A percentile compares a stretch with the other conserved stretches of the same genome.
Conservation (phyloP, 116 monocot genomes). For the Thalassia testudinum region DNA sequence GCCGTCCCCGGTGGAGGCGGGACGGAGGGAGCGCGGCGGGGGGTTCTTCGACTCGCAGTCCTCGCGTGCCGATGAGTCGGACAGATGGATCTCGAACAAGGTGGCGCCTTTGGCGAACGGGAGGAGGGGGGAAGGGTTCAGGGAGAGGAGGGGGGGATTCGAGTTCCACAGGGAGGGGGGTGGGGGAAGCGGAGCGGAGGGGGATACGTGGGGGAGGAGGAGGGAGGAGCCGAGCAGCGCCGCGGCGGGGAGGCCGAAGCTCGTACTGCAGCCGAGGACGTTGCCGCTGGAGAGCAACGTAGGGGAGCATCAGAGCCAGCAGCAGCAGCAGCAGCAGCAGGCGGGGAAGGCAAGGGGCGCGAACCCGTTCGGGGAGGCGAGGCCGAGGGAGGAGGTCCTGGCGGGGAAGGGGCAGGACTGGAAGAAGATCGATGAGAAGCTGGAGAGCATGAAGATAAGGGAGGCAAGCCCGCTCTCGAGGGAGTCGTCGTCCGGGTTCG, state of each 20-base stretch:
- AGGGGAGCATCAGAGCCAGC: constrained; percentile 11
- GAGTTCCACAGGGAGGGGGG: constrained; percentile 25
- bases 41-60: constrained; percentile 24
- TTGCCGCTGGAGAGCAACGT: constrained; percentile 10
- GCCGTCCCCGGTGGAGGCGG: constrained; percentile 14
- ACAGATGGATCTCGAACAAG: constrained; percentile 53
- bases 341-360: constrained; percentile 20
- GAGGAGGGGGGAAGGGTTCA: constrained; percentile 22
- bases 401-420: constrained; percentile 88
- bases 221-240: constrained; percentile 9
- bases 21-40: constrained; percentile 15
- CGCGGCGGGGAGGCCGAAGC: constrained; percentile 39
- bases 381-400: constrained; percentile 85
- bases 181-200: constrained; percentile 6
- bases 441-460: constrained; percentile 36
- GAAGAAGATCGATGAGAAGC: constrained; percentile 81
- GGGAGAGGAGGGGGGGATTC: constrained; percentile 34
- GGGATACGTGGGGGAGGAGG: constrained; percentile 16
- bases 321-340: background rate
- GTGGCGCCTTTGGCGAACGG: constrained; percentile 10
- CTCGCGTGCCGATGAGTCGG: constrained; percentile 47
- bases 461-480: constrained; percentile 5
- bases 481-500: constrained; percentile 16
- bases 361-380: constrained; percentile 81
- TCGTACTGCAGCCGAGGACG: constrained; percentile 63